Evolutionary conservation across 768 basidiomycete genomes (phyloP).

Genomic region (Macrolepiota albuminosa): DNA sequence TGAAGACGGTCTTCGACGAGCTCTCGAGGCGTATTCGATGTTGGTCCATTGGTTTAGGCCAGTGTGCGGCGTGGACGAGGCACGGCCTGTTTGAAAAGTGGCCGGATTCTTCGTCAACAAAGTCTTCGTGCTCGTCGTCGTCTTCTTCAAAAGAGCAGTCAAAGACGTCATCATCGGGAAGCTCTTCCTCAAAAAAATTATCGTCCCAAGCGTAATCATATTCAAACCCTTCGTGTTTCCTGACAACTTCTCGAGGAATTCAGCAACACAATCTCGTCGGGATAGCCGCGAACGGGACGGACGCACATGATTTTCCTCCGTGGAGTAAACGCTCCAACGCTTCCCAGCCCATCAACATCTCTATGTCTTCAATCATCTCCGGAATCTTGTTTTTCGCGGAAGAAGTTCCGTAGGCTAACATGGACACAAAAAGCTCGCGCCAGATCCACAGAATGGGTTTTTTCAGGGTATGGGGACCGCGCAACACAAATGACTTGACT

Average conservation of each 20-base stretch:
- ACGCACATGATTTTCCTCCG: constrained; percentile 52
- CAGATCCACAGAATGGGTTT: constrained; percentile 57
- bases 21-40: constrained; percentile 35
- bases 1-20: constrained; percentile 43
- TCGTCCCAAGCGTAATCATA: constrained; percentile 22
- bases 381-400: constrained; percentile 29
- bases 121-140: constrained; percentile 22
- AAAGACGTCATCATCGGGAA: constrained; percentile 4
- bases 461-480: constrained; percentile 43
- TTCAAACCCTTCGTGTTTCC: constrained; percentile 10
- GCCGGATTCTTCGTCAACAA: constrained; percentile 25
- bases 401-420: constrained; percentile 36
- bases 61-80: constrained; percentile 43
- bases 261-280: background rate
- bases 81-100: constrained; percentile 19
- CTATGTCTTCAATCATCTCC: constrained; percentile 59
- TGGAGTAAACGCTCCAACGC: constrained; percentile 47
- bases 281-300: constrained; percentile 14
- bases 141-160: constrained; percentile 15
- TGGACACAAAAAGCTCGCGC: constrained; percentile 60
- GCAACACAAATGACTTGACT: constrained; percentile 44
- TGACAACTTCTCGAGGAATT: background rate
- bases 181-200: constrained; percentile 14
- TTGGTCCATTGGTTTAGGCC: constrained; percentile 38
- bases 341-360: constrained; percentile 42